phyloP scores from a whole-genome alignment of 129 eudicot species.

The Lonicera japonica region DNA sequence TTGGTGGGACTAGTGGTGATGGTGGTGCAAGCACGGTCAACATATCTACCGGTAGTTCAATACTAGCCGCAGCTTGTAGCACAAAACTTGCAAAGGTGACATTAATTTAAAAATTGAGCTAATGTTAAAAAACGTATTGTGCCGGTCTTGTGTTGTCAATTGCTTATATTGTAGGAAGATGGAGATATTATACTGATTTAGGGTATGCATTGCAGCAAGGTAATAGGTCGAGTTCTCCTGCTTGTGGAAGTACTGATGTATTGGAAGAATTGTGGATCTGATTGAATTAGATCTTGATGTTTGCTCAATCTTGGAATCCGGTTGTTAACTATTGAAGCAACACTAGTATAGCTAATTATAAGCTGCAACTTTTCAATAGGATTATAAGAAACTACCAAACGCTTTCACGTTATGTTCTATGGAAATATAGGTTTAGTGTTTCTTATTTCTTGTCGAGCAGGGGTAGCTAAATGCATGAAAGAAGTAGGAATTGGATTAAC shows the following conservation, averaged over 20 bases:
- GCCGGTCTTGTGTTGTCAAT: background rate
- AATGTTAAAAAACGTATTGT: background rate
- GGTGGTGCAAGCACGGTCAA: constrained; percentile 80
- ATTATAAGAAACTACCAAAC: background rate
- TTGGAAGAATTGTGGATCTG: constrained; percentile 75
- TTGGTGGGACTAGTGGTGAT: constrained; percentile 80
- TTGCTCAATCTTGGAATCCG: constrained; percentile 11
- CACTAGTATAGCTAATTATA: too few relatives aligned
- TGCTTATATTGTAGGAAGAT: constrained; percentile 5
- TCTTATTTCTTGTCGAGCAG: constrained; percentile 16
- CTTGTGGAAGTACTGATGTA: constrained; percentile 97
- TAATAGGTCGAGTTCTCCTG: constrained; percentile 84
- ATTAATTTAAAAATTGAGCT: constrained; percentile 9
- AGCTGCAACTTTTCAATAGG: too few relatives aligned
- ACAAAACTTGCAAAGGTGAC: constrained; percentile 69
- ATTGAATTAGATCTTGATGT: constrained; percentile 85
- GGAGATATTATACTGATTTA: constrained; percentile 12
- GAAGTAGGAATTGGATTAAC: constrained; percentile 88
- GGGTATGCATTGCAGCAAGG: constrained; percentile 66
- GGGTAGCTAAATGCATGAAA: constrained; percentile 62
- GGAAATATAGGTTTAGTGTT: background rate
- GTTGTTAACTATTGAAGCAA: background rate
- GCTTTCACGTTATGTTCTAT: background rate
- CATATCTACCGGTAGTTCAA: constrained; percentile 69
- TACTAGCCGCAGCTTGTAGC: constrained; percentile 69